Evolutionary conservation across 2,329 filamentous ascomycete genomes (phyloP), one percentile per base, ranked within the genome.

Genomic region (Penicillium polonicum): DNA sequence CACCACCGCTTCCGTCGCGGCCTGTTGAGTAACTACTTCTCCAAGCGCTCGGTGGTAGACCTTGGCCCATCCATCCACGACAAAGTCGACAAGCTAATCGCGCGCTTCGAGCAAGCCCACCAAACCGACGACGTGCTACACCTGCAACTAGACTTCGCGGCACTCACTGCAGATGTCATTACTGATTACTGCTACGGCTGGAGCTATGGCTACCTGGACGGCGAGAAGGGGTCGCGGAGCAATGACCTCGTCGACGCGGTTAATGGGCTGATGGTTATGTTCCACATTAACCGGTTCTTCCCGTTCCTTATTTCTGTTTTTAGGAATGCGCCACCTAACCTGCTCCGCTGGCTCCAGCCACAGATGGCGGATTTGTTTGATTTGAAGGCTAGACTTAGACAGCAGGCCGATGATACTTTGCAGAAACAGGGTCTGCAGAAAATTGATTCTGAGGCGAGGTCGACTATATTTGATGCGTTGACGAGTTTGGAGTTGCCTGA

Each of bases 21-120:
- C 15, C 71, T 75, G 3, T 55, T 80, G 44, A 78, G 72, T 48
- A 74, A 72, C 2, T 81, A 79, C 69, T 82, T 81, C 65, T 79
- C 78, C 12, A 74, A 71, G 35, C 70, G 71, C 3, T 73, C 73
- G 8, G 71, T 80, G 21, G 62, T 63, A 4, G 58, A 58, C 6
- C 67, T 79, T 1, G 72, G 76, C n/a, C 72, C 72, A 0, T 65
- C 76, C 5, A 72, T 81, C 23, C 64, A 68, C 10, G 62, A 70
- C 10, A 78, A 71, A 41, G 66, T 74, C 2, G 63, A 68, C 7
- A 65, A 68, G 38, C 64, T 76, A 9, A 67, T 65, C 19, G 55
- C 29, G 1, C 66, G 67, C 6, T 67, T 72, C 19, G 65, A 65
- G 21, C 52, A 63, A 9, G 67, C 66, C 5, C 59, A 53, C 25